These are phyloP conservation scores for Trichoderma reesei DNA, from an alignment of 495 filamentous ascomycete genomes.

Conservation along the genomic window DNA sequence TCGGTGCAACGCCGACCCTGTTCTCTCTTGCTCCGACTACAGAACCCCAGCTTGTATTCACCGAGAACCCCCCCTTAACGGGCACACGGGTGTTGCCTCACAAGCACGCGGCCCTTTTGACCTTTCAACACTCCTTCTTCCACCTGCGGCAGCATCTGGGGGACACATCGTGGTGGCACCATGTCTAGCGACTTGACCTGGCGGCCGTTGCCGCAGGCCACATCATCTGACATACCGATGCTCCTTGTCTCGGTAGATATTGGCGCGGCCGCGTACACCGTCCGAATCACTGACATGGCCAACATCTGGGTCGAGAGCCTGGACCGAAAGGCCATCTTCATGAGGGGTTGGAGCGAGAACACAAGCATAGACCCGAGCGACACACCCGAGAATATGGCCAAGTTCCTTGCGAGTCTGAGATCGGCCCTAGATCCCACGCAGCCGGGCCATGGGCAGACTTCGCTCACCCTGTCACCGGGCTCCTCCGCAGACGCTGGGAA, in stretches of 20 bases:
- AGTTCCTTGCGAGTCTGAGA: slow-evolving; percentile 64
- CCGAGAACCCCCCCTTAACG: neutral
- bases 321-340: slow-evolving; percentile 50
- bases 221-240: slow-evolving; percentile 25
- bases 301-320: slow-evolving; percentile 75
- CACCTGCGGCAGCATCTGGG: neutral
- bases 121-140: neutral
- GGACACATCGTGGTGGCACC: neutral
- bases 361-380: slow-evolving; percentile 83
- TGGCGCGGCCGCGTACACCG: slow-evolving; percentile 47
- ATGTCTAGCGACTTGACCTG: slow-evolving; percentile 24
- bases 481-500: slow-evolving; percentile 17
- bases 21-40: neutral
- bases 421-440: slow-evolving; percentile 42
- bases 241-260: slow-evolving; percentile 35
- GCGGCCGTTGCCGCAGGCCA: slow-evolving; percentile 25
- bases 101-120: neutral
- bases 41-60: slow-evolving; percentile 6
- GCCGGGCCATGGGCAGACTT: slow-evolving; percentile 28
- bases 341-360: slow-evolving; percentile 52
- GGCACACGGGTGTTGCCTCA: neutral
- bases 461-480: slow-evolving; percentile 21
- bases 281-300: slow-evolving; percentile 77
- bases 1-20: neutral
- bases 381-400: slow-evolving; percentile 56